Percentiles rank a stretch among this genome's conserved stretches.
These are phyloP conservation scores for Pilatotrama ljubarskyi DNA, from an alignment of 768 basidiomycete genomes.

Conservation along the genomic window DNA sequence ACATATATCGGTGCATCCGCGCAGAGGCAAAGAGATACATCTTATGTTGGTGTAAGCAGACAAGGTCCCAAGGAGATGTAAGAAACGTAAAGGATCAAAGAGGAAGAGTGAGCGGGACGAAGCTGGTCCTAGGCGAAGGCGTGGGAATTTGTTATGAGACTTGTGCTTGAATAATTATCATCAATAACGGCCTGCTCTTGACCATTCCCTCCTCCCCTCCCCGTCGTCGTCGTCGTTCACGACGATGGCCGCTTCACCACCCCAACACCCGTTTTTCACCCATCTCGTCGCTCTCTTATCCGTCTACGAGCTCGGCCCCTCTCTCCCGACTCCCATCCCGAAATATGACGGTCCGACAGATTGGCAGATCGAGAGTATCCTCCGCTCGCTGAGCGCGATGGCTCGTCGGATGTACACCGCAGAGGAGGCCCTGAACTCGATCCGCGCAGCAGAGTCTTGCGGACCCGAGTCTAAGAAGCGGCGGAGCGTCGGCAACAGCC, in stretches of 20 bases:
- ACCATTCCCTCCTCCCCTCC: conserved; percentile 3
- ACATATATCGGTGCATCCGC: too few species aligned
- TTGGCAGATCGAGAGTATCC: conserved; percentile 60
- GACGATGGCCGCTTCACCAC: conserved; percentile 38
- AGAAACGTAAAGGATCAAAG: too few species aligned
- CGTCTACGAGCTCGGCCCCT: conserved; percentile 56
- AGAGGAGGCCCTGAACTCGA: conserved; percentile 45
- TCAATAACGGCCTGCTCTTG: conserved; percentile 1
- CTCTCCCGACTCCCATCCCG: conserved; percentile 47
- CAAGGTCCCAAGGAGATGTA: too few species aligned
- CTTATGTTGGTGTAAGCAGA: too few species aligned
- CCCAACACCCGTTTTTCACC: conserved; percentile 44
- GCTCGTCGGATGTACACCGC: conserved; percentile 57
- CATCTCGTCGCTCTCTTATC: conserved; percentile 62
- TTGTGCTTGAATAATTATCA: conserved; percentile 3
- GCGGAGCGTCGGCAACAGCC: conserved; percentile 37
- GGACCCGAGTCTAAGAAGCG: conserved; percentile 49
- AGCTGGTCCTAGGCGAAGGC: conserved; percentile 3
- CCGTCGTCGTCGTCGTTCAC: conserved; percentile 17
- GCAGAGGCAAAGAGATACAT: neutral
- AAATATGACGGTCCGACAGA: conserved; percentile 56
- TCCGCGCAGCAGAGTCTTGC: conserved; percentile 41
- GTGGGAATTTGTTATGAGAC: neutral
- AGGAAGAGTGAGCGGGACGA: neutral
- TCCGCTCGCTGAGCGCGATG: conserved; percentile 50